phyloP scores from a whole-genome alignment of 1,139 yeast genomes.

The Debaryomyces subglobosus region DNA sequence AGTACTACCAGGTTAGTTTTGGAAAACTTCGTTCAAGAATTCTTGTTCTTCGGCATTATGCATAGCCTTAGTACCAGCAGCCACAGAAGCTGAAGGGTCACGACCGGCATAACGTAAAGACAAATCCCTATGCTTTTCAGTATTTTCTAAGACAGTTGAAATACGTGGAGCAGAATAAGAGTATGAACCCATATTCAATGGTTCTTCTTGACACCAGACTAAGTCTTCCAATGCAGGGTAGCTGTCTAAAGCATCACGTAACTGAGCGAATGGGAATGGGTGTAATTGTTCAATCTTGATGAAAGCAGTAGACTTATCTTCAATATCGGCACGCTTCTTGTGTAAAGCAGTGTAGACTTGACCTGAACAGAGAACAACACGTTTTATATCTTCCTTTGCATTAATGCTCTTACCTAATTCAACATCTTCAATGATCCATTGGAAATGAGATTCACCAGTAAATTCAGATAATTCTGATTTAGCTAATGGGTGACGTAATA shows the following conservation, averaged over 20 bases:
- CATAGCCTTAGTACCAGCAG: slow-evolving; percentile 93
- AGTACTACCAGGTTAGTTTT: slow-evolving; percentile 11
- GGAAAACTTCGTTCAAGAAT: slow-evolving; percentile 79
- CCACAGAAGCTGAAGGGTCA: slow-evolving; percentile 97
- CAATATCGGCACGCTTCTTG: slow-evolving; percentile 80
- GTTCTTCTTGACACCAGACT: slow-evolving; percentile 99
- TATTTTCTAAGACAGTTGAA: slow-evolving; percentile 71
- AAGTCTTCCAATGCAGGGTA: slow-evolving; percentile 87
- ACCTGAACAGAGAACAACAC: slow-evolving; percentile 83
- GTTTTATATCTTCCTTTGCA: slow-evolving; percentile 82
- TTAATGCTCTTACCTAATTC: slow-evolving; percentile 79
- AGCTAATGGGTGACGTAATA: slow-evolving; percentile 97
- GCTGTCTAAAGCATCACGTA: slow-evolving; percentile 78
- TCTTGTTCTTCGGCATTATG: slow-evolving; percentile 89
- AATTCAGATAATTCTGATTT: slow-evolving; percentile 83
- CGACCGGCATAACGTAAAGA: slow-evolving; percentile 90
- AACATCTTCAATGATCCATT: slow-evolving; percentile 92
- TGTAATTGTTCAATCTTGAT: slow-evolving; percentile 92
- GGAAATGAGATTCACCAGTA: slow-evolving; percentile 89
- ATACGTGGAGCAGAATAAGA: slow-evolving; percentile 80
- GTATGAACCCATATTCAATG: slow-evolving; percentile 96
- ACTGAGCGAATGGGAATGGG: slow-evolving; percentile 98
- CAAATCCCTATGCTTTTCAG: slow-evolving; percentile 62
- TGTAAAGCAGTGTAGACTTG: slow-evolving; percentile 93
- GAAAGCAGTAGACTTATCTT: slow-evolving; percentile 82